Evolutionary conservation across 1,284 basidiomycete genomes (phyloP), one percentile per base, ranked within the genome.

Genomic region (Heliocybe sulcata): DNA sequence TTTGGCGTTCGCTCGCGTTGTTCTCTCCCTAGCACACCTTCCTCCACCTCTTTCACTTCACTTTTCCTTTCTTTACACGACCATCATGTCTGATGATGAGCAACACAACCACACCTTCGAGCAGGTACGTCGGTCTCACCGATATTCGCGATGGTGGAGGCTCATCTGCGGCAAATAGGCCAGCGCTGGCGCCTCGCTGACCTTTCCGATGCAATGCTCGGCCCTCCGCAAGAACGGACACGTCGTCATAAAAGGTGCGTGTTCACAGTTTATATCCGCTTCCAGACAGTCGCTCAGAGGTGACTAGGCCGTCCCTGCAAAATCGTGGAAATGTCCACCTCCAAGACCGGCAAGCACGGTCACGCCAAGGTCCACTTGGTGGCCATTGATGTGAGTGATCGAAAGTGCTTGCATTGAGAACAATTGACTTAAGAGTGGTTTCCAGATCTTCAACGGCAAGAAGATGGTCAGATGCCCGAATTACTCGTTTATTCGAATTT

Each of bases 281-380:
- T 49, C 16, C 4, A 31, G 45, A 54, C 57, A 59, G 14, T 54
- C 23, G 45, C 35, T 56, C 54, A n/a, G 47, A 53, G 11, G 22
- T 42, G 51, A 16, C 16, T 25, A 88, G 88, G 87, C 65, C 89
- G 94, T 67, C 96, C 96, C 63, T 99, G 96, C 92, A 98, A 98
- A 83, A 96, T 97, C 75, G 87, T 95, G 66, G 94, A 94, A 69
- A 99, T 99, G 96, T 98, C 95, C 62, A 99, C 97, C 78, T 99
- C 96, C 72, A 99, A 99, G 85, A 97, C 94, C 54, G 94, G 94
- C 63, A 94, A 94, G 86, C 96, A 98, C 82, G 96, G 96, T 69
- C 97, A 99, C 82, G 96, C 97, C 75, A 99, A 99, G 80, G 96
- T 98, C 71, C 94, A 99, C 79, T 83, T 99, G 64, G 85, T 98